phyloP scores from a whole-genome alignment of 305 asterid genomes.

The Ajuga reptans region DNA sequence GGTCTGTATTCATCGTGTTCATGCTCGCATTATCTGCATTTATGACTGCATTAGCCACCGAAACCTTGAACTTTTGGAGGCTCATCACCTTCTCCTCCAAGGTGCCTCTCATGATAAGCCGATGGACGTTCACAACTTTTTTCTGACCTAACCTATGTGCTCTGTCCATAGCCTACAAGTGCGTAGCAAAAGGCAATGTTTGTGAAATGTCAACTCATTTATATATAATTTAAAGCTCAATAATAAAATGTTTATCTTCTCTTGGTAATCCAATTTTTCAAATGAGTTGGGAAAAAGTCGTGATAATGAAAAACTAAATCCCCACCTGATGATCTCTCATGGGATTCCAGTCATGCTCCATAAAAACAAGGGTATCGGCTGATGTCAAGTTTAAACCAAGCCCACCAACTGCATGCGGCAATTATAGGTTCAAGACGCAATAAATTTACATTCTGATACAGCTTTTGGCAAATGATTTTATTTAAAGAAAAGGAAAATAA shows the following conservation, averaged over 20 bases:
- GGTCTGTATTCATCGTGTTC: constrained; percentile 96
- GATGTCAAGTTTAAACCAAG: constrained; percentile 97
- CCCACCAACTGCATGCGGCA: constrained; percentile 74
- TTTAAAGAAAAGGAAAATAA: too few species aligned
- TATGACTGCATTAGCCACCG: constrained; percentile 90
- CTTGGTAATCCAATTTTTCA: neutral
- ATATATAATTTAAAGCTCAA: too few species aligned
- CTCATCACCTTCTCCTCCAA: constrained; percentile 99
- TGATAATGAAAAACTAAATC: neutral
- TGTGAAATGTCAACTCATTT: neutral
- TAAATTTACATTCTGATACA: neutral
- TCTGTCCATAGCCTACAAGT: constrained; percentile 96
- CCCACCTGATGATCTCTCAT: constrained; percentile 98
- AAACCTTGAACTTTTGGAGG: constrained; percentile 94
- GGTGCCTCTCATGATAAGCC: constrained; percentile 98
- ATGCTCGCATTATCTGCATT: constrained; percentile 95
- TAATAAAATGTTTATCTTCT: neutral
- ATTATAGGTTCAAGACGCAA: constrained; percentile 17
- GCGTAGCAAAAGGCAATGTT: neutral
- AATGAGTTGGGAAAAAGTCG: neutral
- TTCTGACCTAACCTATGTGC: constrained; percentile 98
- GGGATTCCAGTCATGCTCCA: constrained; percentile 99
- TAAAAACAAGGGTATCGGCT: constrained; percentile 97
- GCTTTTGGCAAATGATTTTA: neutral
- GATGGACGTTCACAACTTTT: constrained; percentile 92